Conservation (phyloP, 805 yeast species). For the Candida parachauliodes region DNA sequence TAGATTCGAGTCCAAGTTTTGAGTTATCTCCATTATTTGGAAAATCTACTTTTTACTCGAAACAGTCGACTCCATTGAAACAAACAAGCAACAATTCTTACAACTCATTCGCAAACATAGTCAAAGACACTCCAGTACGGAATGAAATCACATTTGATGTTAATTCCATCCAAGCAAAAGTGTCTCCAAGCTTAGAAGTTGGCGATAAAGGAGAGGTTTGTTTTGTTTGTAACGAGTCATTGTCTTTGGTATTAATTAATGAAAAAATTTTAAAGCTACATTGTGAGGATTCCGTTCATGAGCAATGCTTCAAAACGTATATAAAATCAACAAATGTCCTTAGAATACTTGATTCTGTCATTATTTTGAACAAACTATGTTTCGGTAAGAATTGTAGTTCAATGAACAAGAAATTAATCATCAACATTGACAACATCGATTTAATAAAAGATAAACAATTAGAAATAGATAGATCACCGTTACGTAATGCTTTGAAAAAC, state of each 20-base stretch:
- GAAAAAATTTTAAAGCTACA: constrained; percentile 46
- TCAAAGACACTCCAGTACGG: constrained; percentile 4
- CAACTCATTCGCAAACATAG: constrained; percentile 5
- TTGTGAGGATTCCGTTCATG: constrained; percentile 58
- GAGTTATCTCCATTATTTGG: constrained; percentile 4
- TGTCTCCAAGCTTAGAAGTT: constrained; percentile 5
- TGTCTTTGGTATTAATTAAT: constrained; percentile 41
- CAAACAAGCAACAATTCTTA: too few relatives aligned
- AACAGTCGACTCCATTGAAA: background rate
- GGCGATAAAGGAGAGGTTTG: constrained; percentile 21
- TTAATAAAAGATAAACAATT: background rate
- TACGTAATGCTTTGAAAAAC: constrained; percentile 7
- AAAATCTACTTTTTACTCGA: background rate
- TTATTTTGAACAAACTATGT: constrained; percentile 3
- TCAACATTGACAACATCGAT: background rate
- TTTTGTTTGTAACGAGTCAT: constrained; percentile 51
- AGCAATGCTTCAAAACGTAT: constrained; percentile 47
- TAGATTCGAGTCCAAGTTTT: background rate
- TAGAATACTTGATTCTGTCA: background rate
- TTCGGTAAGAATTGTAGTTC: constrained; percentile 6
- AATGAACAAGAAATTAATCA: constrained; percentile 5
- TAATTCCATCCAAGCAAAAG: constrained; percentile 9
- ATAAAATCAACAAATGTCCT: constrained; percentile 1
- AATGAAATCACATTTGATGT: background rate
- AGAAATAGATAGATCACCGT: background rate